Evolutionary conservation across 805 yeast species (phyloP), one percentile per base, ranked within the genome.

Genomic region (Saccharomycopsis malanga): DNA sequence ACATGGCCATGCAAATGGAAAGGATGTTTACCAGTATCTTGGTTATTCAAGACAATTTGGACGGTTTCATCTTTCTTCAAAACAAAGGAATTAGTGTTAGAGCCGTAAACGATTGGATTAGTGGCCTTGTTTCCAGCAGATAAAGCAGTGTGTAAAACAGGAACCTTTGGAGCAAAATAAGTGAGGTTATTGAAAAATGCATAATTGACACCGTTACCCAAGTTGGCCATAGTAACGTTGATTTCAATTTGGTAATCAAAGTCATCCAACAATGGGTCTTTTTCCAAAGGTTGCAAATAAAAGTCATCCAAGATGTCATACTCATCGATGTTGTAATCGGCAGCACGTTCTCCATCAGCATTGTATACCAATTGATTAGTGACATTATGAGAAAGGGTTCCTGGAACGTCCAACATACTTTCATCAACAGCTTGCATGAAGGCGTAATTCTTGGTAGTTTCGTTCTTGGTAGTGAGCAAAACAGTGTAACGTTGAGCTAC

Each of bases 141-240:
- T 58, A 87, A 61, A n/a, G 76, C 96, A 3, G 96, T 78, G 65
- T 78, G 74, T 52, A 93, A 69, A 4, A 89, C 69, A 42, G 98
- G 98, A 14, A 91, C 95, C 66, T 79, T 83, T 54, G 98, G 96
- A 34, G 76, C 63, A 30, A 76, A 70, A 66, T 77, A 93, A 21
- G 95, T 76, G 60, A 85, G 71, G 62, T 87, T 83, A 73, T 91
- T 89, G 82, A 91, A 87, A 69, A 91, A 84, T n/a, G 98, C 98
- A 62, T 93, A 93, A 70, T 88, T 88, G 53, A 82, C 72, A 70
- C 98, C 98, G 64, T 87, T 71, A 42, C 73, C 74, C 65, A 93
- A 72, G 71, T 87, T 86, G 63, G 83, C 81, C 97, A 93, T 88
- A 23, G 66, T 62, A 49, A 93, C 89, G 57, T 79, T 79, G 44